Base-by-base conservation (phyloP, 495 filamentous ascomycete species). In the Jackrogersella minutella region DNA sequence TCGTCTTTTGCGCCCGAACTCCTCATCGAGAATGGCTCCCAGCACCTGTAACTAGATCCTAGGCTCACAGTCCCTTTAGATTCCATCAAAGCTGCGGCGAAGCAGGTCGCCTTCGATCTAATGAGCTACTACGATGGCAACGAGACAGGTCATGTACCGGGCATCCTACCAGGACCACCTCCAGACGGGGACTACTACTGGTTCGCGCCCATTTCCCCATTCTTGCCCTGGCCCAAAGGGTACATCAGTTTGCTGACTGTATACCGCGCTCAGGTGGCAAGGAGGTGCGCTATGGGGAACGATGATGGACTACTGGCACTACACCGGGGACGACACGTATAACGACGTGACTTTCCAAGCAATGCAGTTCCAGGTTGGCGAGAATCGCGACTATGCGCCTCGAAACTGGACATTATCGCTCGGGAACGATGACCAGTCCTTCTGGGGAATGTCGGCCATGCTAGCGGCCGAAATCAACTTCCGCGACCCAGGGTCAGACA, bases 361-460 rank as follows among this genome's bases (percentile, higher is more conserved):
- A n/a, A 79, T 94, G 80, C 81, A 91, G 49, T 84, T 73, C 71
- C 91, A 94, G 72, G 85, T 86, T 37, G 91, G 90, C 19, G 80
- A 84, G 17, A 71, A 86, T 59, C 68, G 84, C 51, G 86, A 93
- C 75, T 93, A 86, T 78, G 87, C 88, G 75, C 86, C 87, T 6
- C 74, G 69, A 24, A 94, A 96, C 74, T 89, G 91, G 59, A 90
- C 88, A 17, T 82, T 86, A 52, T 89, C 90, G 0, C 85, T 92
- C 62, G 92, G 92, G 33, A 96, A 96, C 68, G 92, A 95, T 71
- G 92, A 96, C 71, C 91, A 93, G 73, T 84, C 76, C 43, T 91
- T 92, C 73, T 92, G 89, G 91, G 88, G 79, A 50, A 87, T 92
- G 77, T 81, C 90, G 37, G 87, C 85, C 36, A 87, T 96, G 86